These are phyloP conservation scores for Arxiozyma heterogenica DNA, from an alignment of 1,139 yeast genomes.

Conservation along the genomic window DNA sequence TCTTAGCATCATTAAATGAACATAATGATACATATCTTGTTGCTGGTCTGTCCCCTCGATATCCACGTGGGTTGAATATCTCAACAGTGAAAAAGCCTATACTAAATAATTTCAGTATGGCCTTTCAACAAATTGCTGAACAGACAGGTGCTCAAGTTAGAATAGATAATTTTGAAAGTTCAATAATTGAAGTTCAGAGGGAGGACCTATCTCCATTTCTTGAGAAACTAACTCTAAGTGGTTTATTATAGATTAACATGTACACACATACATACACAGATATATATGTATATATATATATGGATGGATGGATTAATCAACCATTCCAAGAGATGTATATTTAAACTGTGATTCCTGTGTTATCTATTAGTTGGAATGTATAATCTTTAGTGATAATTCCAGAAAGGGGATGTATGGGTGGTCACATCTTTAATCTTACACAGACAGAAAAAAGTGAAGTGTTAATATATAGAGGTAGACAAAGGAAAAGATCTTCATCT, in stretches of 20 bases:
- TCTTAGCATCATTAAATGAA: conserved; percentile 75
- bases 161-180: conserved; percentile 89
- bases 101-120: conserved; percentile 76
- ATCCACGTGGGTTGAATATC: conserved; percentile 54
- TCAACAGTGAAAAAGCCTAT: conserved; percentile 35
- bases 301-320: not conserved
- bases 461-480: not conserved
- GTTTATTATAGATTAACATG: conserved; percentile 28
- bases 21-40: conserved; percentile 74
- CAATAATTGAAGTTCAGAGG: conserved; percentile 80
- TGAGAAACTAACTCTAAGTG: conserved; percentile 59
- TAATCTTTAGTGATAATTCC: not conserved
- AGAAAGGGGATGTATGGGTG: not conserved
- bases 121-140: conserved; percentile 78
- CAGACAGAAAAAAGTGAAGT: not conserved
- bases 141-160: conserved; percentile 81
- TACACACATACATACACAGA: not conserved
- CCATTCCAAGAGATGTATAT: not conserved
- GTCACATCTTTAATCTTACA: not conserved
- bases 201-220: conserved; percentile 84
- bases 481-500: not conserved
- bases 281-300: no score
- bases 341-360: not conserved
- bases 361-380: not conserved
- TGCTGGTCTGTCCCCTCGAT: conserved; percentile 80